Percentiles rank a stretch among this genome's conserved stretches.
phyloP scores from a whole-genome alignment of 164 flowering plant species.

The Nymphaea thermarum region DNA sequence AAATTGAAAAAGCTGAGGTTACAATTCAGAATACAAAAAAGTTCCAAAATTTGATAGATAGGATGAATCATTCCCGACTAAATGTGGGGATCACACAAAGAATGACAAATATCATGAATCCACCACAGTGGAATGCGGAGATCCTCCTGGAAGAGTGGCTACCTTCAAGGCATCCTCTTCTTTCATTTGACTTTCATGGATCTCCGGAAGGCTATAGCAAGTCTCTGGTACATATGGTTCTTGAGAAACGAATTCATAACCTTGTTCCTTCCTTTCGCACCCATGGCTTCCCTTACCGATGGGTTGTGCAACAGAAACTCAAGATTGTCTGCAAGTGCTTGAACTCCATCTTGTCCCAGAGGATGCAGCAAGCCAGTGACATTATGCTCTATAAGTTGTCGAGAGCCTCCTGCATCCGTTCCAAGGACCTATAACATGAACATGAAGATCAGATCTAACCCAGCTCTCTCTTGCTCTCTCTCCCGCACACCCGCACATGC shows the following conservation, averaged over 20 bases:
- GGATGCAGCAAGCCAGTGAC: conserved; percentile 89
- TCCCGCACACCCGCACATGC: not conserved
- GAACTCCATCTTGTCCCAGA: conserved; percentile 55
- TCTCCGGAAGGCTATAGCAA: conserved; percentile 46
- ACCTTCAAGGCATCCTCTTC: not conserved
- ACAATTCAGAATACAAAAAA: no score
- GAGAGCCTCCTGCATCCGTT: conserved; percentile 94
- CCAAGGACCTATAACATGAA: conserved; percentile 60
- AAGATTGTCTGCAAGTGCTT: conserved; percentile 53
- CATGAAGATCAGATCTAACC: not conserved
- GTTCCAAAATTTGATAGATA: no score
- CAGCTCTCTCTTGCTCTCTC: not conserved
- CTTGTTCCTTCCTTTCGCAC: conserved; percentile 54
- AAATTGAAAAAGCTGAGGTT: no score
- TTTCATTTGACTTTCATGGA: conserved; percentile 71
- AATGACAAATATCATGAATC: no score
- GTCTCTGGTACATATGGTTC: conserved; percentile 69
- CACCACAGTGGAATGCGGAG: no score
- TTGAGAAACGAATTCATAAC: conserved; percentile 78
- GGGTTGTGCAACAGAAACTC: conserved; percentile 53
- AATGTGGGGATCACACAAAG: no score
- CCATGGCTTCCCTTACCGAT: conserved; percentile 56
- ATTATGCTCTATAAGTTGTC: conserved; percentile 80
- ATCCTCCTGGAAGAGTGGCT: no score
- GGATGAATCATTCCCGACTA: no score